A percentile compares a stretch with the other conserved stretches of the same genome.
Evolutionary conservation across 257 asterid species (phyloP).

Genomic region (Thymus mandschuricus): DNA sequence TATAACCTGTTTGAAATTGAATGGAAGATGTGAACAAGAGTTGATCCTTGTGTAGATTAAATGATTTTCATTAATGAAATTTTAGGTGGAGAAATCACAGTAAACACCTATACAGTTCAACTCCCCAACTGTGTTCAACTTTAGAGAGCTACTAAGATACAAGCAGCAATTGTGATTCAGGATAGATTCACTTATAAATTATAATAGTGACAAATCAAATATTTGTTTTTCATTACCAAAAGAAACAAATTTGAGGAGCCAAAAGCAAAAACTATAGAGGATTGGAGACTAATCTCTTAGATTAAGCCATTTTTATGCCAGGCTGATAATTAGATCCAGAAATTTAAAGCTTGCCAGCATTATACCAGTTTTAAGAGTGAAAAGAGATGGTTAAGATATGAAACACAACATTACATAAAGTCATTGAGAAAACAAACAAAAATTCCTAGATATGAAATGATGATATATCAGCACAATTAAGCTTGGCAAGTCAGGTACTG

Average conservation of each 20-base stretch:
- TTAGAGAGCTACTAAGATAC: neutral
- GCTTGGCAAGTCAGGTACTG: neutral
- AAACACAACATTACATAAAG: neutral
- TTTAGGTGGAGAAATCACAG: neutral
- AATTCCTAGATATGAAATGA: neutral
- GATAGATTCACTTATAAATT: neutral
- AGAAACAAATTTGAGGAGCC: neutral
- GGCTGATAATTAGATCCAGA: slow-evolving; percentile 5
- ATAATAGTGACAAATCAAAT: neutral
- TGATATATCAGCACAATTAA: slow-evolving; percentile 20
- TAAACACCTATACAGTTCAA: neutral
- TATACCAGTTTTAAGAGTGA: neutral
- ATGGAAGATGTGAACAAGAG: too few species aligned
- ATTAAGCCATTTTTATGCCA: neutral
- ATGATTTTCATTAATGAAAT: too few species aligned
- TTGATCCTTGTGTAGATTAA: too few species aligned
- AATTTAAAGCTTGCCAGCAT: slow-evolving; percentile 9
- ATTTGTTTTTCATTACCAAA: neutral
- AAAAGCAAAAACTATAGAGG: neutral
- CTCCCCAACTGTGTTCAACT: neutral
- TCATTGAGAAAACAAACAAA: neutral
- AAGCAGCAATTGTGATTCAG: neutral
- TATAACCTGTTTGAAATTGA: too few species aligned
- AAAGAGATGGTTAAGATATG: neutral
- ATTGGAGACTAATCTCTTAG: neutral